Conservation (phyloP, 108 stramenopile genomes). For the Tribonema minus region DNA sequence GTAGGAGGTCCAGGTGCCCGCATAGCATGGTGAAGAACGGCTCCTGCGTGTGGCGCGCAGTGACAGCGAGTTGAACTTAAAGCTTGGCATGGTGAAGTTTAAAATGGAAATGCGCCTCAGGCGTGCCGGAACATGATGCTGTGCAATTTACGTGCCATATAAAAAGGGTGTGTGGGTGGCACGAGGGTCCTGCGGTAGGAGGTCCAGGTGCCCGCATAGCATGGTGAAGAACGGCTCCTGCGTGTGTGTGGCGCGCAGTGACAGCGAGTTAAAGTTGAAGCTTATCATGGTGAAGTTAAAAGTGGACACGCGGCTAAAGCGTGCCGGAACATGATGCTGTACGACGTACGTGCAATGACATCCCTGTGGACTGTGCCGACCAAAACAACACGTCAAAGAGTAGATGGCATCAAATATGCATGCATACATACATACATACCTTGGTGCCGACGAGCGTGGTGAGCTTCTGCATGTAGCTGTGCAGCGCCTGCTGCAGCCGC, state of each 20-base stretch:
- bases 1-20: constrained; percentile 14
- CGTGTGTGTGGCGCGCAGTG: not conserved
- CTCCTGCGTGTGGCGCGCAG: not conserved
- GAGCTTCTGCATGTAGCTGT: constrained; percentile 36
- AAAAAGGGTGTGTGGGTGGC: no score
- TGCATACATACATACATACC: not conserved
- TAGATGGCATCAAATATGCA: not conserved
- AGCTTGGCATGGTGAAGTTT: no score
- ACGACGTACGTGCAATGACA: no score
- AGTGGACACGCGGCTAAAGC: no score
- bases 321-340: no score
- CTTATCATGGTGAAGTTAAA: no score
- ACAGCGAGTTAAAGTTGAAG: no score
- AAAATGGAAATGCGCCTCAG: no score
- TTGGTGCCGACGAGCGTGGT: constrained; percentile 29
- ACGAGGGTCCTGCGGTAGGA: constrained; percentile 13
- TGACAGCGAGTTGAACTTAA: not conserved
- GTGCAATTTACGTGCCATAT: no score
- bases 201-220: constrained; percentile 7
- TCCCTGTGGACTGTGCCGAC: not conserved
- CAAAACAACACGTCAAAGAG: not conserved
- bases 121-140: no score
- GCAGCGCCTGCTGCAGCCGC: constrained; percentile 19
- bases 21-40: constrained; percentile 37
- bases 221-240: constrained; percentile 30